phyloP scores from a whole-genome alignment of 305 asterid species.

The Rubia tinctorum region DNA sequence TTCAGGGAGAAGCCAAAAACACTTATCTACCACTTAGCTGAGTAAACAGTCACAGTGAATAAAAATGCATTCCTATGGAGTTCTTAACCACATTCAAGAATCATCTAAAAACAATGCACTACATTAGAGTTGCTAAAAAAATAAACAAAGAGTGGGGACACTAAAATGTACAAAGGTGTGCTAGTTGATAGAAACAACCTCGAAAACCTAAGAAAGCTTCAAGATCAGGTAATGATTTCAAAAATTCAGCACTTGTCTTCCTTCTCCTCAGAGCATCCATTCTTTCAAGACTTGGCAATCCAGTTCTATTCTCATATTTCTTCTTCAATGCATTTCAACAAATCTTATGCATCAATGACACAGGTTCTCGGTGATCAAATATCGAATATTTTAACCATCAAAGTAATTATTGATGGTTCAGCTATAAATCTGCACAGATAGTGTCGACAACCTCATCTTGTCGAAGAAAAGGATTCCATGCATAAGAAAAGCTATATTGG shows the following conservation, averaged over 20 bases:
- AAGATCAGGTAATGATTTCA: conserved; percentile 39
- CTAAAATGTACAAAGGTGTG: conserved; percentile 1
- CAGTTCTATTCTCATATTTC: conserved; percentile 73
- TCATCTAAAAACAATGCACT: background rate
- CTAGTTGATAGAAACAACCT: background rate
- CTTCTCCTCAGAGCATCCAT: conserved; percentile 44
- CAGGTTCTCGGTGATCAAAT: background rate
- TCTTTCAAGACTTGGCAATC: conserved; percentile 75
- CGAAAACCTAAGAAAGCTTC: background rate
- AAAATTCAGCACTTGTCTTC: conserved; percentile 73
- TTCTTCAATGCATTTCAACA: conserved; percentile 66
- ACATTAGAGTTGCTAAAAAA: background rate
- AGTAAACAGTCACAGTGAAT: background rate
- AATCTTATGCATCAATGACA: conserved; percentile 3
- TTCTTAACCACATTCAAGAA: background rate
- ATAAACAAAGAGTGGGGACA: background rate
- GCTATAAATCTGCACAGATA: conserved; percentile 67
- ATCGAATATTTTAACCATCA: background rate
- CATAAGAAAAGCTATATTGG: conserved; percentile 20
- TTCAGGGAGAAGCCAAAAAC: background rate
- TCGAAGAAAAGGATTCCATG: conserved; percentile 94
- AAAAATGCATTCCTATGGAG: background rate
- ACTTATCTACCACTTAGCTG: background rate
- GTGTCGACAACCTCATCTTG: conserved; percentile 71
- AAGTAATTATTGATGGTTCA: conserved; percentile 21